Evolutionary conservation across 2,329 filamentous ascomycete species (phyloP), one percentile per base, ranked within the genome.

Genomic region (Diaporthe ampelina): DNA sequence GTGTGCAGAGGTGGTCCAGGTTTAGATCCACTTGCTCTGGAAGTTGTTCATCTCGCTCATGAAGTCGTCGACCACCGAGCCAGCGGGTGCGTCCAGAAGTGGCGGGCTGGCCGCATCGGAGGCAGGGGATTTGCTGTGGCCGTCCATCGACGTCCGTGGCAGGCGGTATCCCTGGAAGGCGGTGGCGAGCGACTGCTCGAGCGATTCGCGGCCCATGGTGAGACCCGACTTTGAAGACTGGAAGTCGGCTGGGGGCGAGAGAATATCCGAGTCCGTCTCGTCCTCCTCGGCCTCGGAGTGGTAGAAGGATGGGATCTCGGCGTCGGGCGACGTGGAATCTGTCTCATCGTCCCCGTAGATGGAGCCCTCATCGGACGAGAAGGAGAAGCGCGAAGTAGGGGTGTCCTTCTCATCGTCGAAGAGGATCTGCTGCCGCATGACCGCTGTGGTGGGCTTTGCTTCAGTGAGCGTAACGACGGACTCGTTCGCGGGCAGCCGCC

Each of bases 121-220:
- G 17, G 74, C 24, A 13, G 71, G 52, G 19, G 52, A 58, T 48
- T 65, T 52, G 54, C 37, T 63, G 29, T 13, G 37, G 40, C 43
- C 78, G 4, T 79, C 78, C 4, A 78, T 75, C 3, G 78, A 77
- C 1, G 80, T 76, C 19, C 77, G 79, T 4, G 88, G 88, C n/a
- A 90, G 82, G 74, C 86, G 88, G 78, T 89, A 90, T n/a, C 81
- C 81, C 0, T 82, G 82, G 52, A 85, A 81, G 4, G 79, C 77
- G 58, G 77, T 74, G 45, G 76, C 63, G 3, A 80, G 76, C n/a
- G 78, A 77, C 54, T 78, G 63, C 50, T 81, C 79, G 54, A 80
- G 76, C 0, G 78, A 76, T 59, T 74, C 73, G 71, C 74, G 73
- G 61, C 71, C 48, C 68, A 76, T 54, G 48, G 71, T 48, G 67